These are phyloP conservation scores for Scheffersomyces quercinus DNA, from an alignment of 1,139 yeast species.

Conservation along the genomic window DNA sequence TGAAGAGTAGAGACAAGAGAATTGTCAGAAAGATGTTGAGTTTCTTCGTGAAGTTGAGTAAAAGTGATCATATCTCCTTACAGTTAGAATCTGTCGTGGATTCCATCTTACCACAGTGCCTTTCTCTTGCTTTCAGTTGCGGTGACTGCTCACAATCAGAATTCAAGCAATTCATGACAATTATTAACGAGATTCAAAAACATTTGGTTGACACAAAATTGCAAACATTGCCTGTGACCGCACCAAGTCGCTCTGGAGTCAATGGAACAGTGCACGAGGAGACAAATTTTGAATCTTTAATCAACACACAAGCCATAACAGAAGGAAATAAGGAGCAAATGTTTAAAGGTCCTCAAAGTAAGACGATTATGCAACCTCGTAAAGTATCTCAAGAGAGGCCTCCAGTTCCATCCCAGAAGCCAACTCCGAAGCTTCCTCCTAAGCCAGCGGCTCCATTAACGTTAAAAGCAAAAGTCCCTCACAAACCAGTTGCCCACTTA, in stretches of 20 bases:
- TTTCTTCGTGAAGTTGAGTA: conserved; percentile 49
- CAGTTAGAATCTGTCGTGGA: conserved; percentile 41
- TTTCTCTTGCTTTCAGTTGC: conserved; percentile 41
- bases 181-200: conserved; percentile 30
- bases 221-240: conserved; percentile 22
- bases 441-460: conserved; percentile 8
- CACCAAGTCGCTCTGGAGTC: conserved; percentile 5
- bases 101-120: conserved; percentile 39
- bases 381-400: neutral
- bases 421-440: conserved; percentile 1
- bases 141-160: conserved; percentile 40
- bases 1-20: conserved; percentile 76
- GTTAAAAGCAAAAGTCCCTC: conserved; percentile 9
- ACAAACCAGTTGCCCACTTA: conserved; percentile 12
- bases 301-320: conserved; percentile 35
- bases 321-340: conserved; percentile 26
- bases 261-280: conserved; percentile 8
- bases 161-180: conserved; percentile 30
- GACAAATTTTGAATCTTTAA: conserved; percentile 30
- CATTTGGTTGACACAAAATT: conserved; percentile 31
- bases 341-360: conserved; percentile 24
- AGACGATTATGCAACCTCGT: conserved; percentile 14
- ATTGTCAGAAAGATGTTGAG: conserved; percentile 57
- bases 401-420: conserved; percentile 1
- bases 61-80: conserved; percentile 37